phyloP scores from a whole-genome alignment of 148 eudicot genomes.

The Camellia japonica region DNA sequence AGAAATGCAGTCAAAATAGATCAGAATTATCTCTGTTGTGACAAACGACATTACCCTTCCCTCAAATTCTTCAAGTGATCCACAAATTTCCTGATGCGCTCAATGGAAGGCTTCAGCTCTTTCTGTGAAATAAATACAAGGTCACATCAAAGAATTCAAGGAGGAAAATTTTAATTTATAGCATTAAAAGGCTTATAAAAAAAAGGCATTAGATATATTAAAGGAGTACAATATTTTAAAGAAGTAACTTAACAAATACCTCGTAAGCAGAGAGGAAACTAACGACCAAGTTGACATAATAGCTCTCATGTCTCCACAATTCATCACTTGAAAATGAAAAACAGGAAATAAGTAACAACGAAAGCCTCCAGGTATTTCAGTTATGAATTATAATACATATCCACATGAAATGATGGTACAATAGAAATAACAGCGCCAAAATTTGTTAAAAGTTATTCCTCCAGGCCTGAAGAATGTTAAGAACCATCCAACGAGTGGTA shows the following conservation, averaged over 20 bases:
- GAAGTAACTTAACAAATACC: conserved; percentile 35
- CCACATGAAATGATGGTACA: not conserved
- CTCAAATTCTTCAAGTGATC: conserved; percentile 70
- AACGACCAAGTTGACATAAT: conserved; percentile 65
- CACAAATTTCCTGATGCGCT: conserved; percentile 69
- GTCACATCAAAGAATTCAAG: not conserved
- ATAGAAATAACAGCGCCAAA: not conserved
- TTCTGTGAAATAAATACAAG: conserved; percentile 43
- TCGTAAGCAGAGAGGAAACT: conserved; percentile 74
- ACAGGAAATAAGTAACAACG: conserved; percentile 7
- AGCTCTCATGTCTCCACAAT: conserved; percentile 74
- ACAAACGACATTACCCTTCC: conserved; percentile 50
- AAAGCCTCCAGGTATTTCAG: not conserved
- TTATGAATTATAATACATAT: not conserved
- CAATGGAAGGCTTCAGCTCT: conserved; percentile 78
- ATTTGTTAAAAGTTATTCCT: not conserved
- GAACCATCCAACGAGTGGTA: not conserved
- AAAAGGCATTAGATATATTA: too few relatives aligned
- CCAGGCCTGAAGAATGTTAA: not conserved
- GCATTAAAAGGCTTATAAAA: not conserved
- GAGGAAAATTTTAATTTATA: not conserved
- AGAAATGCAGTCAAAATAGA: not conserved
- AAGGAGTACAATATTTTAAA: conserved; percentile 7
- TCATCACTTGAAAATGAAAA: conserved; percentile 61
- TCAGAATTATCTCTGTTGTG: not conserved